Conservation (phyloP, 306 rosid species). For the Elaeagnus macrophylla region DNA sequence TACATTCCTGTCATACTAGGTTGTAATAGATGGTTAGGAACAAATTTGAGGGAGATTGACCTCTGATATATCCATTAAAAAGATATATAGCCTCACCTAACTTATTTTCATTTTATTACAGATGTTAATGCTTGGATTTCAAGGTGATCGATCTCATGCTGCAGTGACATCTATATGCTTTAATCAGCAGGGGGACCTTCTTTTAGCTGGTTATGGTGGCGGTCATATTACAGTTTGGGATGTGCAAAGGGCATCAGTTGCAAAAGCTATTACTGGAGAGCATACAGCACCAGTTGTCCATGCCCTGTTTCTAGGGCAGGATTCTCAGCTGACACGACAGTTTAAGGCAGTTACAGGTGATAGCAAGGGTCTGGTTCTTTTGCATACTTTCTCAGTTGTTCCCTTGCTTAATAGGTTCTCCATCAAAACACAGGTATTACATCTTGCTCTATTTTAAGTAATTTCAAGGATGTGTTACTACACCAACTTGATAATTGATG, state of each 20-base stretch:
- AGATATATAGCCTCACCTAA: constrained; percentile 1
- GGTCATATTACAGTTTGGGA: constrained; percentile 94
- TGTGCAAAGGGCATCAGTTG: constrained; percentile 59
- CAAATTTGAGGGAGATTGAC: neutral
- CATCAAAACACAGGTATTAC: constrained; percentile 73
- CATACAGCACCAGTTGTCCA: constrained; percentile 89
- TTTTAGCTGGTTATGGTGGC: constrained; percentile 86
- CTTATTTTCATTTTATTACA: constrained; percentile 33
- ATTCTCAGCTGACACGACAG: constrained; percentile 83
- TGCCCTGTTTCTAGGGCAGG: constrained; percentile 76
- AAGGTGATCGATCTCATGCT: constrained; percentile 69
- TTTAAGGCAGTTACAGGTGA: constrained; percentile 94
- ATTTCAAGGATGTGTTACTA: constrained; percentile 10
- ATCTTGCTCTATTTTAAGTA: constrained; percentile 7
- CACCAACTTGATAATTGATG: constrained; percentile 27
- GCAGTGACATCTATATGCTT: constrained; percentile 86
- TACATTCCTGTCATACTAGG: neutral
- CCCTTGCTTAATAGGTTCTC: constrained; percentile 68
- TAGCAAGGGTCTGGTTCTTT: constrained; percentile 82
- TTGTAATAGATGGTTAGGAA: neutral
- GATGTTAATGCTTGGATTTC: constrained; percentile 73
- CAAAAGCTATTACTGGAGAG: constrained; percentile 75
- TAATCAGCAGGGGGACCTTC: constrained; percentile 93
- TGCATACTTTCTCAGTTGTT: constrained; percentile 65
- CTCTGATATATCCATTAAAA: neutral